Percentiles rank a stretch among this genome's conserved stretches.
phyloP scores from a whole-genome alignment of 192 early-diverging fungal genomes.

The Coemansia sp. region DNA sequence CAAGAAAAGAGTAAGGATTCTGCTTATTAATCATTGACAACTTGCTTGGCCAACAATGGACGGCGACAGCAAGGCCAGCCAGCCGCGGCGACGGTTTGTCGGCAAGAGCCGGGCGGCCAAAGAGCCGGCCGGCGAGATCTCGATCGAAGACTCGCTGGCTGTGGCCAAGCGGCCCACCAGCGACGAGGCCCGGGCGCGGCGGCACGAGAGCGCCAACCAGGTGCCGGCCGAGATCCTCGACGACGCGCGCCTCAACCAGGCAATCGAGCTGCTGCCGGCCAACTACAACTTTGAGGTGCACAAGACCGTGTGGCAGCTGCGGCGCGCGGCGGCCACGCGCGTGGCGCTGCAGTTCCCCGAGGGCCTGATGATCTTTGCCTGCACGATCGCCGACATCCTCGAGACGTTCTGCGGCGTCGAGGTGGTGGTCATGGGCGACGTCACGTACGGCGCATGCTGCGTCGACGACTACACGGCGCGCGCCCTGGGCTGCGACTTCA shows the following conservation, averaged over 20 bases:
- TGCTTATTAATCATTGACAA: not conserved
- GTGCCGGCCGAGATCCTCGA: conserved; percentile 83
- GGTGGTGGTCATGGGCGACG: conserved; percentile 96
- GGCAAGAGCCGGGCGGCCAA: conserved; percentile 14
- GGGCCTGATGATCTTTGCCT: conserved; percentile 91
- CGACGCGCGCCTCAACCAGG: conserved; percentile 74
- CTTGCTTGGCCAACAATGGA: not conserved
- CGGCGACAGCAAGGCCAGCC: conserved; percentile 18
- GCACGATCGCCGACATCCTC: conserved; percentile 89
- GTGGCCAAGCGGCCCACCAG: conserved; percentile 13
- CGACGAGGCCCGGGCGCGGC: not conserved
- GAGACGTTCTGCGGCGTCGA: conserved; percentile 76
- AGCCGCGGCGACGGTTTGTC: conserved; percentile 46
- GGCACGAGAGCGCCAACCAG: conserved; percentile 56
- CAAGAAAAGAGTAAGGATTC: not conserved
- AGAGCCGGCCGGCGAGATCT: conserved; percentile 12
- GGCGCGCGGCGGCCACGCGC: conserved; percentile 66
- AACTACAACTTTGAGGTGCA: conserved; percentile 99
- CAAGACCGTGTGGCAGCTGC: conserved; percentile 90
- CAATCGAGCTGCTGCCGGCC: conserved; percentile 76
- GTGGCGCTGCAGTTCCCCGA: conserved; percentile 98
- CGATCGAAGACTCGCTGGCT: conserved; percentile 47
- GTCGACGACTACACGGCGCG: conserved; percentile 94
- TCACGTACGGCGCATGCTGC: conserved; percentile 99
- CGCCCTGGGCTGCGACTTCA: conserved; percentile 91